These are phyloP conservation scores for Acacia acuminata DNA, from an alignment of 306 rosid genomes.

Conservation along the genomic window DNA sequence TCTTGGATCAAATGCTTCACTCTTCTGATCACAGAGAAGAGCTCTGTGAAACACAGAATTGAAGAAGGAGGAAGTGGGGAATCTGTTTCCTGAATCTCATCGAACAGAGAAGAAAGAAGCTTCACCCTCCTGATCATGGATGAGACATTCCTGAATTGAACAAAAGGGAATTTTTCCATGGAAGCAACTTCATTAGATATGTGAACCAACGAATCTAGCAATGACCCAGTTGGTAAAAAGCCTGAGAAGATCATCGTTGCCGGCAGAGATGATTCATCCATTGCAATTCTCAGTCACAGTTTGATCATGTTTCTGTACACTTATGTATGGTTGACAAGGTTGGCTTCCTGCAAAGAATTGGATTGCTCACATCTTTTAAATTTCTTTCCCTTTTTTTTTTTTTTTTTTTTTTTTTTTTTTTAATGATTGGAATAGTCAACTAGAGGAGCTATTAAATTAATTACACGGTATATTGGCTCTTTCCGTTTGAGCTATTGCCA, in stretches of 20 bases:
- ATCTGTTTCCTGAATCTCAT: slow-evolving; percentile 71
- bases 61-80: slow-evolving; percentile 79
- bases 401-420: slow-evolving; percentile 17
- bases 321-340: slow-evolving; percentile 36
- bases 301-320: slow-evolving; percentile 32
- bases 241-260: slow-evolving; percentile 52
- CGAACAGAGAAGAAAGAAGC: slow-evolving; percentile 84
- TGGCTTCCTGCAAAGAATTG: slow-evolving; percentile 21
- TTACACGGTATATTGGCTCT: slow-evolving; percentile 46
- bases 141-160: slow-evolving; percentile 60
- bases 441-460: slow-evolving; percentile 38
- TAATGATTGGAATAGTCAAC: slow-evolving; percentile 22
- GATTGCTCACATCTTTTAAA: slow-evolving; percentile 24
- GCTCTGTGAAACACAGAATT: slow-evolving; percentile 82
- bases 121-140: slow-evolving; percentile 81
- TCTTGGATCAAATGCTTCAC: slow-evolving; percentile 65
- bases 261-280: slow-evolving; percentile 53
- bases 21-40: slow-evolving; percentile 75
- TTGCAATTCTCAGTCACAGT: slow-evolving; percentile 29
- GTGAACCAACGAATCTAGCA: slow-evolving; percentile 72
- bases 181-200: slow-evolving; percentile 64
- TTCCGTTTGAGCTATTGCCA: slow-evolving; percentile 51
- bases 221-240: slow-evolving; percentile 67
- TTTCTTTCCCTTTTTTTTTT: slow-evolving; percentile 1
- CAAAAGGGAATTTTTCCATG: slow-evolving; percentile 59